Evolutionary conservation across 805 yeast genomes (phyloP).

Genomic region (Candida hungchunana): DNA sequence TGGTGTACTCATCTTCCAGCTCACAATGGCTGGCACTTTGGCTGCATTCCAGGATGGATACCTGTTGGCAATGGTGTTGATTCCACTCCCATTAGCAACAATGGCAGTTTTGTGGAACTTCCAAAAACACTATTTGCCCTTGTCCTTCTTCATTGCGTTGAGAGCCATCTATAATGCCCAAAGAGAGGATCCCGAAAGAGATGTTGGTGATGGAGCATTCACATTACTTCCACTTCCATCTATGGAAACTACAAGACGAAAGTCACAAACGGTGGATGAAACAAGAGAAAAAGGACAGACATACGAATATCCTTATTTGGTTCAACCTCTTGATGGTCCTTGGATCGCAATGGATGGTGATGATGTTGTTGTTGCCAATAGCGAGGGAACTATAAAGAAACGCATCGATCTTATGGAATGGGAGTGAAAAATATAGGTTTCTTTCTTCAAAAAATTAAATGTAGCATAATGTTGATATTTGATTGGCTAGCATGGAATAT

Average conservation of each 20-base stretch:
- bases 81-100: conserved; percentile 74
- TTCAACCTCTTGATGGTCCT: conserved; percentile 77
- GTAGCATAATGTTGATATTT: not conserved
- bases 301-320: conserved; percentile 74
- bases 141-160: conserved; percentile 81
- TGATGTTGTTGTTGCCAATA: conserved; percentile 45
- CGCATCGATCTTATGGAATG: conserved; percentile 37
- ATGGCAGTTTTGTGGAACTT: conserved; percentile 70
- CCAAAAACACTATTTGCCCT: conserved; percentile 74
- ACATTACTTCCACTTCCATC: conserved; percentile 8
- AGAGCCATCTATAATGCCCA: conserved; percentile 60
- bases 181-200: conserved; percentile 28
- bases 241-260: conserved; percentile 18
- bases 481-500: not conserved
- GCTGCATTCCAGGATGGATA: conserved; percentile 77
- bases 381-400: conserved; percentile 35
- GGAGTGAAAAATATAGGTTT: conserved; percentile 28
- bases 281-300: conserved; percentile 64
- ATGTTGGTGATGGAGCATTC: conserved; percentile 23
- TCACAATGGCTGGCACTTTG: conserved; percentile 89
- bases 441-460: no score
- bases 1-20: conserved; percentile 79
- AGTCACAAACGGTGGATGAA: conserved; percentile 66
- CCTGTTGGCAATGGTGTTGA: conserved; percentile 61
- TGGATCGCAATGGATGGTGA: conserved; percentile 67